Conservation (phyloP, 1,139 yeast genomes). For the Taiozyma sp. region DNA sequence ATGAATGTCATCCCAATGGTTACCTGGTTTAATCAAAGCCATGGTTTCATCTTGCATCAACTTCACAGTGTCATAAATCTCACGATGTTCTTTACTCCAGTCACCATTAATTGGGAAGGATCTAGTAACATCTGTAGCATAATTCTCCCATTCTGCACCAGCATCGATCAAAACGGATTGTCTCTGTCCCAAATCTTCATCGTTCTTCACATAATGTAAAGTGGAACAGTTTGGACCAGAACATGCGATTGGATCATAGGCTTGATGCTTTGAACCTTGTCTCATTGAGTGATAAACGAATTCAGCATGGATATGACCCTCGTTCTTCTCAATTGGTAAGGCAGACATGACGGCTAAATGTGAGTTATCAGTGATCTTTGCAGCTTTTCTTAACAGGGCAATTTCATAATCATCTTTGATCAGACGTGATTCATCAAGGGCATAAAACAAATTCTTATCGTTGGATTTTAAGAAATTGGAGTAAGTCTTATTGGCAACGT, state of each 20-base stretch:
- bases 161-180: conserved; percentile 85
- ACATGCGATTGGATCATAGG: conserved; percentile 95
- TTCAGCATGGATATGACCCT: conserved; percentile 93
- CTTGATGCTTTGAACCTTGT: conserved; percentile 85
- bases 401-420: conserved; percentile 84
- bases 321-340: conserved; percentile 79
- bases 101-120: conserved; percentile 90
- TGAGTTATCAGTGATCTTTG: conserved; percentile 80
- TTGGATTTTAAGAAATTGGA: conserved; percentile 33
- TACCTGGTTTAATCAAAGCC: conserved; percentile 74
- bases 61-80: conserved; percentile 73
- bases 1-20: conserved; percentile 81
- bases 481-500: conserved; percentile 28
- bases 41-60: conserved; percentile 79
- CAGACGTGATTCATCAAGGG: conserved; percentile 81
- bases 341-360: conserved; percentile 94
- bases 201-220: conserved; percentile 84
- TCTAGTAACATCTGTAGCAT: conserved; percentile 92
- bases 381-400: conserved; percentile 70
- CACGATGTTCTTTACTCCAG: conserved; percentile 84
- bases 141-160: conserved; percentile 95
- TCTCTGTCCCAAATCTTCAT: conserved; percentile 54
- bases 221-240: conserved; percentile 91
- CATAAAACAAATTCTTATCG: conserved; percentile 53
- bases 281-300: conserved; percentile 90